Evolutionary conservation across 352 stramenopile species (phyloP).

Genomic region (Phytophthora constricta): DNA sequence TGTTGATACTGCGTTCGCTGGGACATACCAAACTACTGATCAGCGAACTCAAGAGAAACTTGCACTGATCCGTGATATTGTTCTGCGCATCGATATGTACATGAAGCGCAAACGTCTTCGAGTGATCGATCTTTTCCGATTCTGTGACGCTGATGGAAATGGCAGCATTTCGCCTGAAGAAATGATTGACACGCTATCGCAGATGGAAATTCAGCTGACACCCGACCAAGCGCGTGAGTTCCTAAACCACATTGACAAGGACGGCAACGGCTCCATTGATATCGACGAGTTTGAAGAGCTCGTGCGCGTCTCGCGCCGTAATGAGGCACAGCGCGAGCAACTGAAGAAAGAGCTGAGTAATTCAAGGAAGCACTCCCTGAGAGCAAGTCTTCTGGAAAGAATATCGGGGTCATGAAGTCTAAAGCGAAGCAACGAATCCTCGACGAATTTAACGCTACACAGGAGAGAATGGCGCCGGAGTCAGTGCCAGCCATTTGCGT

Average conservation of each 20-base stretch:
- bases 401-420: conserved; percentile 40
- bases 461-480: conserved; percentile 40
- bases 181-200: conserved; percentile 84
- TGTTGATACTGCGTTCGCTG: conserved; percentile 52
- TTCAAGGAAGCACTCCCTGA: conserved; percentile 42
- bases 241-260: conserved; percentile 82
- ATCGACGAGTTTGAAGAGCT: conserved; percentile 89
- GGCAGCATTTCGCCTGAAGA: conserved; percentile 80
- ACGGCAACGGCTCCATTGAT: conserved; percentile 85
- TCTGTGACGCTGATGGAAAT: conserved; percentile 82
- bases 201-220: conserved; percentile 86
- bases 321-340: conserved; percentile 77
- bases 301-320: conserved; percentile 71
- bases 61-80: conserved; percentile 75
- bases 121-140: conserved; percentile 88
- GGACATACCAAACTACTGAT: conserved; percentile 70
- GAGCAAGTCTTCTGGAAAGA: conserved; percentile 46
- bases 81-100: conserved; percentile 83
- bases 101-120: conserved; percentile 86
- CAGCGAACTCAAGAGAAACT: conserved; percentile 73
- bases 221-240: conserved; percentile 70
- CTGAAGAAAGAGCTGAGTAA: conserved; percentile 68
- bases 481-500: conserved; percentile 56
- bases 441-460: conserved; percentile 62
- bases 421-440: conserved; percentile 68